Percentiles rank a stretch among this genome's conserved stretches.
These are phyloP conservation scores for Irpex lacteus DNA, from an alignment of 1,284 basidiomycete genomes.

Conservation along the genomic window DNA sequence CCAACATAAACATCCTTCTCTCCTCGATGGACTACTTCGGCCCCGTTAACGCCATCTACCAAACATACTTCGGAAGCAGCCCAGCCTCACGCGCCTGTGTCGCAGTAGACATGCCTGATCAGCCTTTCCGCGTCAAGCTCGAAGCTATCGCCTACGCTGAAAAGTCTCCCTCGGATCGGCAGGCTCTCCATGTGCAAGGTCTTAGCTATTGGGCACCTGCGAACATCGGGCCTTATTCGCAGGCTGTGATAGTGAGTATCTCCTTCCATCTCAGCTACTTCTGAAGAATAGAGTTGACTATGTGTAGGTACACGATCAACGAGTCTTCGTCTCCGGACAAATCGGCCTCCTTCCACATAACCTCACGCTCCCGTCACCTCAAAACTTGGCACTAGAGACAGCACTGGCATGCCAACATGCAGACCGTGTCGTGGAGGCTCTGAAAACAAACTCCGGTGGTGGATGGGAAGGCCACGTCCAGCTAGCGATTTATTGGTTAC, in stretches of 20 bases:
- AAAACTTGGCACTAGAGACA: constrained; percentile 59
- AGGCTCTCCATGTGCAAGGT: constrained; percentile 90
- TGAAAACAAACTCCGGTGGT: constrained; percentile 52
- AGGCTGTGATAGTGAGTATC: constrained; percentile 74
- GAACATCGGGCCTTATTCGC: constrained; percentile 98
- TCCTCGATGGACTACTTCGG: constrained; percentile 80
- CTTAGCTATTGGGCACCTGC: constrained; percentile 99
- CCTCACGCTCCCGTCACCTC: constrained; percentile 64
- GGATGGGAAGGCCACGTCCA: constrained; percentile 66
- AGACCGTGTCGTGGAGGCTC: constrained; percentile 59
- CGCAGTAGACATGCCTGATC: constrained; percentile 62
- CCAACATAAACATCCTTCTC: constrained; percentile 84
- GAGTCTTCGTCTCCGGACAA: constrained; percentile 90
- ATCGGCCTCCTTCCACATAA: constrained; percentile 85
- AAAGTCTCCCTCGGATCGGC: constrained; percentile 42
- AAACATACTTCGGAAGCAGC: constrained; percentile 82
- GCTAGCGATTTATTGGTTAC: constrained; percentile 65
- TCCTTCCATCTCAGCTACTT: not conserved
- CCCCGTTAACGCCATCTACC: constrained; percentile 76
- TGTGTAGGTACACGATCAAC: constrained; percentile 40
- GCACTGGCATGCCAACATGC: constrained; percentile 84
- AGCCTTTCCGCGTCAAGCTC: constrained; percentile 58
- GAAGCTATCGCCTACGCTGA: constrained; percentile 73
- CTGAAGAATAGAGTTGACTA: not conserved
- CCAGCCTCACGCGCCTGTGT: constrained; percentile 95